phyloP scores from a whole-genome alignment of 257 asterid genomes.

The Knoxia roxburghii region DNA sequence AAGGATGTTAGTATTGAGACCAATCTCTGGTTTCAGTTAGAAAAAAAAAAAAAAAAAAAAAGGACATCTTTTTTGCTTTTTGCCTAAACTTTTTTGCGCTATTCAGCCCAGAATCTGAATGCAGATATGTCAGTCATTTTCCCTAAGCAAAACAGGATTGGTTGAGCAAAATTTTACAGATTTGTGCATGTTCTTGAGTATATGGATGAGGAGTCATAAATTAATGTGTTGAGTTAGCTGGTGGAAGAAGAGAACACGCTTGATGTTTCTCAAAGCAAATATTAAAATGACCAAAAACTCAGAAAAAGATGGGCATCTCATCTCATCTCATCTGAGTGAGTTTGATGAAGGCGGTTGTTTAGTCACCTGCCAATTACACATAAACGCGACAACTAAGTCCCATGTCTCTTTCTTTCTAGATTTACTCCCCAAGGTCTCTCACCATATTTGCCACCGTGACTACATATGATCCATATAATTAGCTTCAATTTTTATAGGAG shows the following conservation, averaged over 20 bases:
- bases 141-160: background rate
- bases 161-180: background rate
- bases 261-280: conserved; percentile 17
- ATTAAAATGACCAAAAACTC: conserved; percentile 8
- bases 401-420: conserved; percentile 26
- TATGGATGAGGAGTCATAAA: conserved; percentile 11
- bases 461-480: too few relatives aligned
- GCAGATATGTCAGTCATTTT: background rate
- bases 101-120: background rate
- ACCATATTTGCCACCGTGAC: too few relatives aligned
- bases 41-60: too few relatives aligned
- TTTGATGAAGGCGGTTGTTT: conserved; percentile 30
- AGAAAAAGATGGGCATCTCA: conserved; percentile 3
- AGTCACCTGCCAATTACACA: conserved; percentile 28
- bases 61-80: background rate
- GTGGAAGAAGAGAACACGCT: conserved; percentile 21
- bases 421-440: too few relatives aligned
- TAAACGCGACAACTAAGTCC: conserved; percentile 21
- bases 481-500: too few relatives aligned
- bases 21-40: background rate
- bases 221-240: conserved; percentile 17
- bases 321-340: conserved; percentile 11
- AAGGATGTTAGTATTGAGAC: background rate
- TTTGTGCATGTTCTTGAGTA: background rate
- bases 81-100: background rate